Conservation (phyloP, 352 stramenopile genomes). For the Peronospora belbahrii region DNA sequence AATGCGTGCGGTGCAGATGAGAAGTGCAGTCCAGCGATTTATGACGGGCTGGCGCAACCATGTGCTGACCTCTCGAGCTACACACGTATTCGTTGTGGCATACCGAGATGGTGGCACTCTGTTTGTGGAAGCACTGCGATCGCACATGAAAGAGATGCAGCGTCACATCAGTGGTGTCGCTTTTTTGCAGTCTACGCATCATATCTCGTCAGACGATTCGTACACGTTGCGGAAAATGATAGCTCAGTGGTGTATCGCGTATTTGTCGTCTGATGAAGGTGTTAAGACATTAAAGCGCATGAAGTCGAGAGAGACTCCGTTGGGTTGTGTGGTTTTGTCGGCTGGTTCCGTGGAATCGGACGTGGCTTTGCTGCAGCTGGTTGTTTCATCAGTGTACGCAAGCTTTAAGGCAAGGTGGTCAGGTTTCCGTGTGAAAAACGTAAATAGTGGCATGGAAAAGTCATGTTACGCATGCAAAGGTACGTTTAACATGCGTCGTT, state of each 20-base stretch:
- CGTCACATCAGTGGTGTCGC: constrained; percentile 59
- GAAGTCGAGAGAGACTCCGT: constrained; percentile 44
- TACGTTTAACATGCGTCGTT: constrained; percentile 63
- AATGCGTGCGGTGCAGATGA: constrained; percentile 31
- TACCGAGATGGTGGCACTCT: constrained; percentile 53
- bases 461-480: constrained; percentile 59
- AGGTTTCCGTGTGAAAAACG: constrained; percentile 65
- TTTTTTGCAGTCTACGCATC: constrained; percentile 59
- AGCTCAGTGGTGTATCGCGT: constrained; percentile 59
- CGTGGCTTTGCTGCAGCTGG: constrained; percentile 41
- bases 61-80: constrained; percentile 50
- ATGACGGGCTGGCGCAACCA: constrained; percentile 70
- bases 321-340: constrained; percentile 50
- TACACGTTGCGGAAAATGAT: constrained; percentile 64
- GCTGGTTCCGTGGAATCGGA: constrained; percentile 35
- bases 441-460: constrained; percentile 65
- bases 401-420: constrained; percentile 69
- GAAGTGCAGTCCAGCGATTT: constrained; percentile 44
- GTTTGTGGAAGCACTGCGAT: constrained; percentile 46
- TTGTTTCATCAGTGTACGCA: constrained; percentile 51
- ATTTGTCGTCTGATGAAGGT: constrained; percentile 32
- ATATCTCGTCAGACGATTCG: constrained; percentile 42
- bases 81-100: constrained; percentile 56
- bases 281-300: constrained; percentile 40
- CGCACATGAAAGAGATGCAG: constrained; percentile 58